A percentile compares a stretch with the other conserved stretches of the same genome.
phyloP scores from a whole-genome alignment of 2,329 filamentous ascomycete species.

The Neofusicoccum ribis region DNA sequence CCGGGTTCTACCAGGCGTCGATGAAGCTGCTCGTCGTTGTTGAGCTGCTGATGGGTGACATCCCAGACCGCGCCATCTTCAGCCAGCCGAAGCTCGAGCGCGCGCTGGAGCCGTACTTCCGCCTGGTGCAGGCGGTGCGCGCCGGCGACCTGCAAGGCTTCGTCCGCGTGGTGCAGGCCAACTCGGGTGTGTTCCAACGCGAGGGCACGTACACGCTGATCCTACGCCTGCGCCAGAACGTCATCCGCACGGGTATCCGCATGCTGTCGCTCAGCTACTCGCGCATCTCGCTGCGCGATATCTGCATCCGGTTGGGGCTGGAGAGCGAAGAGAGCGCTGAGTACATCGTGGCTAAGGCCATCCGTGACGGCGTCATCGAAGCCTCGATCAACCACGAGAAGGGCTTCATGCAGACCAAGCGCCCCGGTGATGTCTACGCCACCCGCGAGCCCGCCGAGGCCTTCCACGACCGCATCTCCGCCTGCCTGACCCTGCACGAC shows the following conservation, averaged over 20 bases:
- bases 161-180: constrained; percentile 77
- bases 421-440: constrained; percentile 90
- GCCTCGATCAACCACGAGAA: constrained; percentile 85
- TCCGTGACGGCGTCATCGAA: constrained; percentile 92
- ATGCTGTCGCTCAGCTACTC: constrained; percentile 99
- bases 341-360: constrained; percentile 98
- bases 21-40: constrained; percentile 97
- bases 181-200: constrained; percentile 82
- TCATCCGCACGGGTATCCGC: constrained; percentile 98
- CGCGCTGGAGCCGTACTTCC: constrained; percentile 87
- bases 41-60: constrained; percentile 97
- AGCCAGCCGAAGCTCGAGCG: constrained; percentile 84
- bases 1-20: constrained; percentile 93
- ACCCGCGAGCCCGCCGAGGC: constrained; percentile 94
- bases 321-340: constrained; percentile 97
- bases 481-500: constrained; percentile 88
- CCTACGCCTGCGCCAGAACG: constrained; percentile 91
- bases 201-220: constrained; percentile 96
- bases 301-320: constrained; percentile 90
- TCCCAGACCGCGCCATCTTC: constrained; percentile 93
- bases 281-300: constrained; percentile 93
- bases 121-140: constrained; percentile 90
- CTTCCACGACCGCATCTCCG: constrained; percentile 94
- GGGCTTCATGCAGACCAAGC: constrained; percentile 96
- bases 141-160: constrained; percentile 96